Evolutionary conservation across 2,329 filamentous ascomycete species (phyloP).

Genomic region (Fusarium albosuccineum): DNA sequence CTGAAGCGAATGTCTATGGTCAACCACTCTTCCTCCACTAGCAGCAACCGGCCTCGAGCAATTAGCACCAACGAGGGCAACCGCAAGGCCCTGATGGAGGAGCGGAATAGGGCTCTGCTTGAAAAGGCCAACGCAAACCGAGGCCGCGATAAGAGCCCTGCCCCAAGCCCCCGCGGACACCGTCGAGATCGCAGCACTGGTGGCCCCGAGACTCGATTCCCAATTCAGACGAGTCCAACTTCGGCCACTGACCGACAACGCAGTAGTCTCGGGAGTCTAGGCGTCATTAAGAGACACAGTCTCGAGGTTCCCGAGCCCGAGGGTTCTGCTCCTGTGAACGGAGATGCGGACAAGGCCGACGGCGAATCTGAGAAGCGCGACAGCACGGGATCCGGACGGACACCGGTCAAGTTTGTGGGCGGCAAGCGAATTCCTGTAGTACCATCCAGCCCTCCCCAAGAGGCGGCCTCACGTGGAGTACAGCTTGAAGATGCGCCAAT

Average conservation of each 20-base stretch:
- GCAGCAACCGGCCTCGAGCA: constrained; percentile 77
- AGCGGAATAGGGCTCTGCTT: constrained; percentile 85
- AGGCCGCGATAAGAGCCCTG: constrained; percentile 81
- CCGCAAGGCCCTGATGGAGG: constrained; percentile 93
- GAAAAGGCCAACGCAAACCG: constrained; percentile 74
- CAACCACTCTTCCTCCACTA: constrained; percentile 71
- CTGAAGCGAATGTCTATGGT: constrained; percentile 88
- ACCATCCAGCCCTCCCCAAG: constrained; percentile 48
- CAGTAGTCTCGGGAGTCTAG: constrained; percentile 63
- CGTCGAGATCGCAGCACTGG: constrained; percentile 84
- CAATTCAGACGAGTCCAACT: constrained; percentile 77
- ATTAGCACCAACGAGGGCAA: constrained; percentile 97
- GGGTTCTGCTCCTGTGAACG: constrained; percentile 60
- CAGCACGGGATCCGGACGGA: constrained; percentile 65
- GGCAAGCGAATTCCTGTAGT: constrained; percentile 58
- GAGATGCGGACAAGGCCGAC: constrained; percentile 48
- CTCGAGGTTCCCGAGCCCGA: constrained; percentile 83
- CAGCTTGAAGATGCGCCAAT: constrained; percentile 67
- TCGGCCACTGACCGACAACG: constrained; percentile 65
- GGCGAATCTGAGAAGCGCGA: constrained; percentile 69
- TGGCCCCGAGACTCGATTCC: constrained; percentile 84
- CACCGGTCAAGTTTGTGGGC: constrained; percentile 59
- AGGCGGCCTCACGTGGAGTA: constrained; percentile 57
- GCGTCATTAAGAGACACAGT: constrained; percentile 72
- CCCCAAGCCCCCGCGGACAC: constrained; percentile 72